Conservation (phyloP, 2,329 filamentous ascomycete species). For the Spiromastix sp. region DNA sequence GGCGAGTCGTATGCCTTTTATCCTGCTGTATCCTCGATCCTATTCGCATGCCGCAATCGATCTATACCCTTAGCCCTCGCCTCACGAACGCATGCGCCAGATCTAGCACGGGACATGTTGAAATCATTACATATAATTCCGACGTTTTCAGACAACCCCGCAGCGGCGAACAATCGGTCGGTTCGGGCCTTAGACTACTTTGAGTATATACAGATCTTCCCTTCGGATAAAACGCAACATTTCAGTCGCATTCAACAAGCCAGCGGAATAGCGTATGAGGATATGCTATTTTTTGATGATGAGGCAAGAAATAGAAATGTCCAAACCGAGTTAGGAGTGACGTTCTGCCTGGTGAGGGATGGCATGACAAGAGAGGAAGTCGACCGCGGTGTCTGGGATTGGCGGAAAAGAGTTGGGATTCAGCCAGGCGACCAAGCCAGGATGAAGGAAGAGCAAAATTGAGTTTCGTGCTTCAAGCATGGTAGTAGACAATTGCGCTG, state of each 20-base stretch:
- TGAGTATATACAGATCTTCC: conserved; percentile 53
- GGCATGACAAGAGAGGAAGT: conserved; percentile 69
- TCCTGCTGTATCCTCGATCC: conserved; percentile 54
- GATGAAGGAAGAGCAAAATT: conserved; percentile 8
- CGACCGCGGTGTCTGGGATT: conserved; percentile 67
- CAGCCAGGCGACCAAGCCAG: conserved; percentile 14
- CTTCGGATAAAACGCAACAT: conserved; percentile 74
- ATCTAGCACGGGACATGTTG: conserved; percentile 71
- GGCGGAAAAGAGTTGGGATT: conserved; percentile 61
- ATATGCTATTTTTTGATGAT: conserved; percentile 96
- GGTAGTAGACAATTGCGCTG: too few relatives aligned
- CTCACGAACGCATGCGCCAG: conserved; percentile 68
- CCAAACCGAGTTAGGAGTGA: conserved; percentile 60
- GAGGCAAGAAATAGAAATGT: conserved; percentile 81
- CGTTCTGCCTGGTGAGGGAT: conserved; percentile 72
- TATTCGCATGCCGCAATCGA: conserved; percentile 49
- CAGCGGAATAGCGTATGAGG: conserved; percentile 61
- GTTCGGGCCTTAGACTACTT: conserved; percentile 42
- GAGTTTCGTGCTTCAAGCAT: conserved; percentile 1
- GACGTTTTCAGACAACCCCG: conserved; percentile 29
- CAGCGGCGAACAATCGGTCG: conserved; percentile 36
- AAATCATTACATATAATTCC: conserved; percentile 56
- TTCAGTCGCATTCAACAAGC: conserved; percentile 63
- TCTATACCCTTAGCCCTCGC: conserved; percentile 59
- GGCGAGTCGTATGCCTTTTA: conserved; percentile 65